Evolutionary conservation across 441 rosid species (phyloP).

Genomic region (Gossypium laxum): DNA sequence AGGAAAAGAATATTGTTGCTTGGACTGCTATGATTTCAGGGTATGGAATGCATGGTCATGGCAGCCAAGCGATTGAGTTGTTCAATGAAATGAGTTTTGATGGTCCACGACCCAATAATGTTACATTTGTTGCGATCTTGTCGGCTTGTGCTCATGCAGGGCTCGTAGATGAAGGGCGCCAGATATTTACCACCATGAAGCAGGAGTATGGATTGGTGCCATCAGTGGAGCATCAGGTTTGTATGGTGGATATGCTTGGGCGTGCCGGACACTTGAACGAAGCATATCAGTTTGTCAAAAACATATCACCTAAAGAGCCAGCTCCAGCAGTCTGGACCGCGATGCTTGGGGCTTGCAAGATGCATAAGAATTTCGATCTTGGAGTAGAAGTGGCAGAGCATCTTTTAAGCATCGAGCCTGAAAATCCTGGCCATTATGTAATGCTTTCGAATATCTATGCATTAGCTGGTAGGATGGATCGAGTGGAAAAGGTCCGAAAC

Average conservation of each 20-base stretch:
- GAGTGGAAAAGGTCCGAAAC: constrained; percentile 54
- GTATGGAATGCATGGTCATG: constrained; percentile 69
- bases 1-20: constrained; percentile 55
- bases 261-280: constrained; percentile 65
- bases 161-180: constrained; percentile 47
- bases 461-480: constrained; percentile 58
- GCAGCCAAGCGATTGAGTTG: constrained; percentile 43
- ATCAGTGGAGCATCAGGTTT: constrained; percentile 63
- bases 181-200: constrained; percentile 44
- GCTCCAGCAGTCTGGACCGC: constrained; percentile 81
- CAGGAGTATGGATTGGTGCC: constrained; percentile 38
- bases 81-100: constrained; percentile 38
- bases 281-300: constrained; percentile 45
- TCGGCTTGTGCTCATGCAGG: constrained; percentile 85
- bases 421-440: constrained; percentile 75
- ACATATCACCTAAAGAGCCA: constrained; percentile 32
- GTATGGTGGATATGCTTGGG: constrained; percentile 78
- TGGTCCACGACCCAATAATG: constrained; percentile 43
- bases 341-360: constrained; percentile 91
- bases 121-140: constrained; percentile 69
- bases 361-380: constrained; percentile 69
- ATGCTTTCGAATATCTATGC: constrained; percentile 78
- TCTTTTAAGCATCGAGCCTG: constrained; percentile 59
- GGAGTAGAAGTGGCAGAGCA: constrained; percentile 64
- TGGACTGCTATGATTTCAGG: constrained; percentile 89